phyloP scores from a whole-genome alignment of 2,329 filamentous ascomycete genomes.

The Penicillium sp. region DNA sequence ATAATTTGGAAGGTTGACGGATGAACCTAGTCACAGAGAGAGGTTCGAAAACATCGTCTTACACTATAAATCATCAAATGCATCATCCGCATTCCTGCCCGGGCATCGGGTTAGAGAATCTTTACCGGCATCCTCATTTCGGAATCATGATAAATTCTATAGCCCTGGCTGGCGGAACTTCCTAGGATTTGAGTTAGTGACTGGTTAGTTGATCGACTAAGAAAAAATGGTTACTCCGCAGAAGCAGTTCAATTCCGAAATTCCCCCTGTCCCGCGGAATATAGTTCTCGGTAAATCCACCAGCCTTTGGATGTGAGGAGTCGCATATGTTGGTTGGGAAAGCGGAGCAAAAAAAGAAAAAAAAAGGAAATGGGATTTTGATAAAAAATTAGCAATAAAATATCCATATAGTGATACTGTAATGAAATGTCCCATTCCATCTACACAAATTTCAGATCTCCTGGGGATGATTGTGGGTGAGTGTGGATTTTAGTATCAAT shows the following conservation, averaged over 20 bases:
- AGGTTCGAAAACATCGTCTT: background rate
- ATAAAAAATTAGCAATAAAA: no score
- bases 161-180: no score
- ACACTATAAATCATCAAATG: background rate
- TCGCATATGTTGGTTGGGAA: background rate
- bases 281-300: no score
- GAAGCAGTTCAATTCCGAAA: background rate
- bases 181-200: background rate
- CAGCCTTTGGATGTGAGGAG: no score
- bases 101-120: background rate
- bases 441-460: no score
- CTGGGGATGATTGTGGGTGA: no score
- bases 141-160: background rate
- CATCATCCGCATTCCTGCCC: background rate
- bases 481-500: no score
- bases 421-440: no score
- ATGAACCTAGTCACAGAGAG: background rate
- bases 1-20: background rate
- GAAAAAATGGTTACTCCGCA: background rate
- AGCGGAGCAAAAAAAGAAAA: no score
- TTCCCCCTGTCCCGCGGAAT: background rate
- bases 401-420: no score
- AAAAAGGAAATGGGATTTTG: no score
- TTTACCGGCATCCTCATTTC: background rate
- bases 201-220: background rate